Evolutionary conservation across 2,329 filamentous ascomycete genomes (phyloP).

Genomic region (Dactylonectria estremocensis): DNA sequence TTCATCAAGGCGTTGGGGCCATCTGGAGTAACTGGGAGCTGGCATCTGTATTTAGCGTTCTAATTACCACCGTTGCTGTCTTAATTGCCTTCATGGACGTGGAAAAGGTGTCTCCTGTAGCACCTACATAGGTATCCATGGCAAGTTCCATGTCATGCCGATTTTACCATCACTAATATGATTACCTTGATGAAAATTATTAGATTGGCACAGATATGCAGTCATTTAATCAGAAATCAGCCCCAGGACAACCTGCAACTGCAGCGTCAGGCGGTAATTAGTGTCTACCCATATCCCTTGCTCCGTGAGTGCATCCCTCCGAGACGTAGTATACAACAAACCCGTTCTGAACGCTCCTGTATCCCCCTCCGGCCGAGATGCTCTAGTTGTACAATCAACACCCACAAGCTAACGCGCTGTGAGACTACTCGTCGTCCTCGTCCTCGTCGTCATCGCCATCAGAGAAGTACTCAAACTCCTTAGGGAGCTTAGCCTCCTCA

Average conservation of each 20-base stretch:
- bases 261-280: slow-evolving; percentile 17
- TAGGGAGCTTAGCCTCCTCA: slow-evolving; percentile 79
- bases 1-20: not conserved
- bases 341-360: slow-evolving; percentile 30
- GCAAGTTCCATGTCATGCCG: not conserved
- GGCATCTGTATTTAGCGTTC: too few relatives aligned
- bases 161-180: not conserved
- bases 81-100: too few relatives aligned
- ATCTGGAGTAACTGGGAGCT: not conserved
- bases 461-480: slow-evolving; percentile 85
- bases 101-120: too few relatives aligned
- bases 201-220: not conserved
- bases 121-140: too few relatives aligned
- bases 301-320: slow-evolving; percentile 37
- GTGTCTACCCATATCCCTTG: slow-evolving; percentile 38
- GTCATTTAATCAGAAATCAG: slow-evolving; percentile 16
- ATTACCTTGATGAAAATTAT: not conserved
- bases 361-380: slow-evolving; percentile 33
- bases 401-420: slow-evolving; percentile 3
- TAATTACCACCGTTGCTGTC: too few relatives aligned
- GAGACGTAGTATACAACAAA: slow-evolving; percentile 40
- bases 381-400: slow-evolving; percentile 46
- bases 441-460: slow-evolving; percentile 74
- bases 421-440: slow-evolving; percentile 52
- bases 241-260: slow-evolving; percentile 1